Conservation (phyloP, 768 basidiomycete species). For the Cytidiella melzeri region DNA sequence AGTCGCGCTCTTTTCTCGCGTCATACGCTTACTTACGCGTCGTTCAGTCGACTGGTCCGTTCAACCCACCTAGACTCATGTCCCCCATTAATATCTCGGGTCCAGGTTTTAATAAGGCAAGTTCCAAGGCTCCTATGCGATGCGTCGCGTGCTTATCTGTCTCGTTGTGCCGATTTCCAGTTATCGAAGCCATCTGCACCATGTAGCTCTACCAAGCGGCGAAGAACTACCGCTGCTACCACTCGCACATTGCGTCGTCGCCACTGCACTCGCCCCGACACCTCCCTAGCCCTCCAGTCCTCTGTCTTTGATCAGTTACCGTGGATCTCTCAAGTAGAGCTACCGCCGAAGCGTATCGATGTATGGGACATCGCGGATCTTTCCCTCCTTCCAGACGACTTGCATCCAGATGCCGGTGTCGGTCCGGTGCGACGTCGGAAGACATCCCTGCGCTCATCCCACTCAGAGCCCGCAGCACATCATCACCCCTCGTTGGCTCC, state of each 20-base stretch:
- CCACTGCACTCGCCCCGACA: conserved; percentile 37
- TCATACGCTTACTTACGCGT: conserved; percentile 18
- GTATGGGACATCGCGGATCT: conserved; percentile 60
- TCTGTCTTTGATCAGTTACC: conserved; percentile 56
- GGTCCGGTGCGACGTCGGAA: conserved; percentile 60
- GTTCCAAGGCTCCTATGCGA: conserved; percentile 19
- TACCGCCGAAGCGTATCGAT: conserved; percentile 34
- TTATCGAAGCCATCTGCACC: conserved; percentile 33
- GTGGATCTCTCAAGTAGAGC: conserved; percentile 59
- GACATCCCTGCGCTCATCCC: conserved; percentile 13
- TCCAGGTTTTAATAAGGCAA: conserved; percentile 15
- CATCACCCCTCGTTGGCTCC: background rate
- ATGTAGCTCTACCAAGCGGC: conserved; percentile 34
- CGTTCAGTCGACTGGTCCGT: conserved; percentile 16
- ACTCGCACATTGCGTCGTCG: conserved; percentile 38
- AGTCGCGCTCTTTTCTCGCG: conserved; percentile 5
- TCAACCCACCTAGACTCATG: conserved; percentile 30
- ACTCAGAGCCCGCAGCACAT: conserved; percentile 20
- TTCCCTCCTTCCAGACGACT: conserved; percentile 41
- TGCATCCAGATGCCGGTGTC: conserved; percentile 24
- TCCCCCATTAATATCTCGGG: conserved; percentile 34
- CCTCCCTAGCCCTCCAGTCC: conserved; percentile 29
- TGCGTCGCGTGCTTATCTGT: conserved; percentile 9
- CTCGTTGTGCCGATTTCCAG: conserved; percentile 19
- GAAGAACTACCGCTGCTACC: conserved; percentile 26